phyloP scores from a whole-genome alignment of 495 filamentous ascomycete species.

The Cladorrhinum samala region DNA sequence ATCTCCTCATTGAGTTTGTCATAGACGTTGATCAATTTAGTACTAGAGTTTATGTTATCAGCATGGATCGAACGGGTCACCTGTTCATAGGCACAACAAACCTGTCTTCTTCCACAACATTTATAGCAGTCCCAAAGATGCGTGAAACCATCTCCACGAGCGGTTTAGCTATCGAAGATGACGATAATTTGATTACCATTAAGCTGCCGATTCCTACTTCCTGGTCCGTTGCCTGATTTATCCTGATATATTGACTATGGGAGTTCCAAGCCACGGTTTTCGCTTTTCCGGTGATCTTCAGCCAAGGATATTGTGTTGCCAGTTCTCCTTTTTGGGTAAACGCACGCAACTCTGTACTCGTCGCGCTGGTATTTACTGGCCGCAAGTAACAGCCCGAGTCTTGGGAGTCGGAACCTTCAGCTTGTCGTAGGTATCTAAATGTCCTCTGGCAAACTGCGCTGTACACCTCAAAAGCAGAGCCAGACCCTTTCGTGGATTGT shows the following conservation, averaged over 20 bases:
- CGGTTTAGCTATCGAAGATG: neutral
- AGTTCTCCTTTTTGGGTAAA: slow-evolving; percentile 4
- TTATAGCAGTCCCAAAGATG: neutral
- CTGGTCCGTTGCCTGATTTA: slow-evolving; percentile 12
- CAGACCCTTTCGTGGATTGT: too few relatives aligned
- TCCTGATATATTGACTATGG: slow-evolving; percentile 9
- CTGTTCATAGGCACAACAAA: too few relatives aligned
- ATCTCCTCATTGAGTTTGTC: neutral
- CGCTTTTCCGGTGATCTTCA: slow-evolving; percentile 13
- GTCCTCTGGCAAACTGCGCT: slow-evolving; percentile 14
- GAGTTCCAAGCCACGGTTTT: slow-evolving; percentile 4
- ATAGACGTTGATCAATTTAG: neutral
- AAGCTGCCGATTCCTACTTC: neutral
- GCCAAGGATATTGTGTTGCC: slow-evolving; percentile 12
- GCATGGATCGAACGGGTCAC: neutral
- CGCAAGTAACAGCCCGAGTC: neutral
- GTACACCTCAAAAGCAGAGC: neutral
- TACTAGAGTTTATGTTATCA: neutral
- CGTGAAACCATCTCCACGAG: slow-evolving; percentile 9
- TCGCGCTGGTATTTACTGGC: neutral
- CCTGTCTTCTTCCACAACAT: neutral
- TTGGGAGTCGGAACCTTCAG: neutral
- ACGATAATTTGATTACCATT: slow-evolving; percentile 9
- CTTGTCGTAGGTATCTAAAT: slow-evolving; percentile 1
- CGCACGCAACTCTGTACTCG: slow-evolving; percentile 12